Conservation (phyloP, 2,329 filamentous ascomycete genomes). For the Pestalotiopsis sp. region DNA sequence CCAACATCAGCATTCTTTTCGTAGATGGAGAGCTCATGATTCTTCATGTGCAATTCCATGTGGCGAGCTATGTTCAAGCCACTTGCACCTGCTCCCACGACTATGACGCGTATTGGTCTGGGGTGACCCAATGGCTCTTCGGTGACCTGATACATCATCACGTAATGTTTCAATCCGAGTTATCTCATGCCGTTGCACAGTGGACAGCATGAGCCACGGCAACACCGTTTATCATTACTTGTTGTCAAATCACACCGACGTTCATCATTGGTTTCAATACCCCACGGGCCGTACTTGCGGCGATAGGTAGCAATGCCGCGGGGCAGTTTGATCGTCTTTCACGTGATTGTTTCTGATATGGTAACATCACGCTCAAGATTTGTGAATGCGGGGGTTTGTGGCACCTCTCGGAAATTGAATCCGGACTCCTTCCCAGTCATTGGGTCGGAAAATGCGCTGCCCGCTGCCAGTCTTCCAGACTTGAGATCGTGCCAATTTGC, state of each 20-base stretch:
- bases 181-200: neutral
- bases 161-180: neutral
- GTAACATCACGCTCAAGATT: neutral
- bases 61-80: slow-evolving; percentile 5
- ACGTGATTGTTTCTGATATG: neutral
- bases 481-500: neutral
- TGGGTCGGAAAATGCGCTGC: neutral
- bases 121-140: neutral
- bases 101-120: neutral
- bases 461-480: neutral
- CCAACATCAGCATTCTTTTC: slow-evolving; percentile 10
- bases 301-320: neutral
- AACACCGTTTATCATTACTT: neutral
- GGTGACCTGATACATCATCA: neutral
- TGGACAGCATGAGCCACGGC: neutral
- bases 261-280: neutral
- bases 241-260: neutral
- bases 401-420: neutral
- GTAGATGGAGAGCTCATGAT: neutral
- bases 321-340: neutral
- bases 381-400: neutral
- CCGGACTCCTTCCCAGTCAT: neutral
- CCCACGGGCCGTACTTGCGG: neutral
- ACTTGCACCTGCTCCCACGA: neutral
- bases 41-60: neutral